A percentile compares a stretch with the other conserved stretches of the same genome.
Evolutionary conservation across 2,329 filamentous ascomycete genomes (phyloP).

Genomic region (Leptographium galeiforme): DNA sequence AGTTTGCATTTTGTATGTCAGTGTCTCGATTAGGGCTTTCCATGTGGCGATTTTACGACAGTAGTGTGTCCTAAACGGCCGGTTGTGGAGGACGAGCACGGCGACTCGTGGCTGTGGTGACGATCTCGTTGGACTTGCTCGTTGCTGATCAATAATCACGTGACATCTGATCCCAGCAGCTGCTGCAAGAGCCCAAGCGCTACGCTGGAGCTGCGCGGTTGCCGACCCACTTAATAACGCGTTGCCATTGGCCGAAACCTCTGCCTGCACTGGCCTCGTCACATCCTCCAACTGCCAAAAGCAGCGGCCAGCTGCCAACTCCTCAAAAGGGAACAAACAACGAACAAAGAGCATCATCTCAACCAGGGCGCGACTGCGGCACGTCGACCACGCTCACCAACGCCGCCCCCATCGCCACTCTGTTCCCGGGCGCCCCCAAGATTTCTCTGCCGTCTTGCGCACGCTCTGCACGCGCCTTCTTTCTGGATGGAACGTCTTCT

Average conservation of each 20-base stretch:
- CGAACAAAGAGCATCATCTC: background rate
- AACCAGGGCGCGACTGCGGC: background rate
- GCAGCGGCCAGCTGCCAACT: slow-evolving; percentile 1
- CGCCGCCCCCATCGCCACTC: background rate
- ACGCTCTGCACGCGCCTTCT: background rate
- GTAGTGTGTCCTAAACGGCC: too few relatives aligned
- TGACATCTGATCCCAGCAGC: background rate
- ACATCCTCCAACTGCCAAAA: slow-evolving; percentile 6
- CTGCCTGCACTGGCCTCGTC: background rate
- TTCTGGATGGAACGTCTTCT: slow-evolving; percentile 6
- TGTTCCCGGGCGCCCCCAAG: background rate
- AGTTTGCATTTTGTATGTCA: too few relatives aligned
- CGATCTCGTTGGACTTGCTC: too few relatives aligned
- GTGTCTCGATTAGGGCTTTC: too few relatives aligned
- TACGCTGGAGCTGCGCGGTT: background rate
- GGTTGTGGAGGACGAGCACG: too few relatives aligned
- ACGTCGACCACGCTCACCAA: background rate
- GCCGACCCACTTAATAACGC: slow-evolving; percentile 1
- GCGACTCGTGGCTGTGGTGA: too few relatives aligned
- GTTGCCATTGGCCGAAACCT: slow-evolving; percentile 6
- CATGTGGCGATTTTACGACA: too few relatives aligned
- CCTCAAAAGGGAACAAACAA: slow-evolving; percentile 7
- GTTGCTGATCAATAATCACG: too few relatives aligned
- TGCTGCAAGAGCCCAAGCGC: background rate
- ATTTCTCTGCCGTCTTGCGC: background rate